Evolutionary conservation across 352 stramenopile genomes (phyloP).

Genomic region (Plasmopara halstedii): DNA sequence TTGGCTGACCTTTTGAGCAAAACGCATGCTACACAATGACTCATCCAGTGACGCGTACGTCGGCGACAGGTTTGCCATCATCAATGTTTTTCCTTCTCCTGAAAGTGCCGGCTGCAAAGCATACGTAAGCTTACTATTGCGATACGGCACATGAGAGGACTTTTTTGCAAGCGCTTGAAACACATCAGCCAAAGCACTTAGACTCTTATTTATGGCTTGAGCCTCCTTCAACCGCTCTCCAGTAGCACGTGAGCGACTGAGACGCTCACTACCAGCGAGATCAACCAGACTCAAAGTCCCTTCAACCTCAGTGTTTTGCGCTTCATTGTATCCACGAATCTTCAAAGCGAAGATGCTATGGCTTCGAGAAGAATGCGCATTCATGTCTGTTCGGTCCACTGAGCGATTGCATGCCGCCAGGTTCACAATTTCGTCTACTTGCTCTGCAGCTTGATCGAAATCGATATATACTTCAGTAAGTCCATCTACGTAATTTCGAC

Average conservation of each 20-base stretch:
- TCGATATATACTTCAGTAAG: constrained; percentile 77
- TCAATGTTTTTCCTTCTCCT: constrained; percentile 98
- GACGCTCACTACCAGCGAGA: constrained; percentile 94
- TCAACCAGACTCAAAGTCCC: constrained; percentile 92
- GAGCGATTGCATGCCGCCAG: constrained; percentile 91
- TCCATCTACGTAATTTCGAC: constrained; percentile 83
- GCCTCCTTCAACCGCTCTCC: constrained; percentile 94
- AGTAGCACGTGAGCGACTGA: constrained; percentile 89
- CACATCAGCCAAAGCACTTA: constrained; percentile 97
- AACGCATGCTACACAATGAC: constrained; percentile 97
- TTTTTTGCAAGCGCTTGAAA: constrained; percentile 97
- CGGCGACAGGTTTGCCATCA: constrained; percentile 99
- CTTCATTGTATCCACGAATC: constrained; percentile 79
- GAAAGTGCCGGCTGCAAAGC: constrained; percentile 97
- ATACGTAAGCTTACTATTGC: constrained; percentile 99
- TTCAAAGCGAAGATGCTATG: constrained; percentile 98
- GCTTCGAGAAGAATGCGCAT: constrained; percentile 95
- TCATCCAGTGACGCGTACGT: constrained; percentile 93
- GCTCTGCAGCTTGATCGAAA: constrained; percentile 75
- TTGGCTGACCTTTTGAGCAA: constrained; percentile 95
- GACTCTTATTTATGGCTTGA: constrained; percentile 98
- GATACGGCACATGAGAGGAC: constrained; percentile 93
- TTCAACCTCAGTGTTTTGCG: constrained; percentile 86
- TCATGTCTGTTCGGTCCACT: constrained; percentile 97
- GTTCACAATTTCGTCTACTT: constrained; percentile 84